Base-by-base conservation (phyloP, 2,329 filamentous ascomycete species). In the Clarireedia paspali region DNA sequence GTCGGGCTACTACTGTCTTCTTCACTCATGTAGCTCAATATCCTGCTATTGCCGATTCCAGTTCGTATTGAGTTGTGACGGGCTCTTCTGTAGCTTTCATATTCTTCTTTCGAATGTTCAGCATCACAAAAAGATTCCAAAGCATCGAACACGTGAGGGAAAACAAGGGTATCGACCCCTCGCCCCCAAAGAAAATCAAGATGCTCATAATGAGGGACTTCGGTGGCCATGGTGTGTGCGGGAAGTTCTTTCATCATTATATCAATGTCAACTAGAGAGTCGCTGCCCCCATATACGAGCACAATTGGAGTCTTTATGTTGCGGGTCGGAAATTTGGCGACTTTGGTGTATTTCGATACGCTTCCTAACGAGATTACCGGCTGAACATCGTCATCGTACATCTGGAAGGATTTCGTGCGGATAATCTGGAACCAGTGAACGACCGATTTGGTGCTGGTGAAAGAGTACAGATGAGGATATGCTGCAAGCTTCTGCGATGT, bases 351-450 rank as follows among this genome's bases (percentile, higher is more conserved):
- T 65, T 92, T 91, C 67, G 82, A 85, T 53, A 81, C 81, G 4
- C 84, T 84, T 23, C 81, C 82, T 39, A 91, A 75, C 53, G 84
- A 83, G 58, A 95, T 76, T 0, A 87, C 87, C 27, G 86, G 85
- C 56, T 91, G 88, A 0, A 94, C 81, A 65, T 97, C 92, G 68
- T 99, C 94, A 68, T 99, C 94, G 71, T 91, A 97, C 89, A 99
- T 96, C 71, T 99, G 94, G 71, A 99, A 97, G 26, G 84, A 91
- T 66, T 90, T 89, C 66, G 92, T 96, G 62, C 94, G 87, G 66
- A 99, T 99, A 68, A 99, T 96, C 70, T 99, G 94, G 70, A 99
- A 99, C 94, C 94, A 99, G 70, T 99, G 94, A 0, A 99, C 94
- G 7, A 99, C 91, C 20, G 87, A 91, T 73, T 99, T 99, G 56